Conservation (phyloP, 2,329 filamentous ascomycete genomes). For the Aspergillus oerlinghausenensis region DNA sequence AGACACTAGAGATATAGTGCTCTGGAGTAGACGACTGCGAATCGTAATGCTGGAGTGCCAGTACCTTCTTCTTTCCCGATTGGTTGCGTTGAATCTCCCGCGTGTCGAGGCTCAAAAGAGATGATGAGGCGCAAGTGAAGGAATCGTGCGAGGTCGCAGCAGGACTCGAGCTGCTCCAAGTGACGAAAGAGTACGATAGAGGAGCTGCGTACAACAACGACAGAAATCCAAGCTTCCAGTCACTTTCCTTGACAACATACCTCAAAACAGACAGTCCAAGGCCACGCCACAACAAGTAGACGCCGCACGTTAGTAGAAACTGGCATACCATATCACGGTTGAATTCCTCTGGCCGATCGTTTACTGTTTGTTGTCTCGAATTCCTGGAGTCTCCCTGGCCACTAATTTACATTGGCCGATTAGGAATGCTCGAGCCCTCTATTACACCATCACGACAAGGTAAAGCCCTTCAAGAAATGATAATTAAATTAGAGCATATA, state of each 20-base stretch:
- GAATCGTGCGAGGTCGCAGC: not conserved
- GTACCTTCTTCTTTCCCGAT: not conserved
- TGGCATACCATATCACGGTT: slow-evolving; percentile 12
- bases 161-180: not conserved
- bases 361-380: slow-evolving; percentile 18
- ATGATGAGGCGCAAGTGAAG: not conserved
- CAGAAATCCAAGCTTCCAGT: not conserved
- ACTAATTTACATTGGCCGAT: slow-evolving; percentile 9
- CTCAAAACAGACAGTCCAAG: slow-evolving; percentile 7
- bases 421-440: slow-evolving; percentile 13
- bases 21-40: not conserved
- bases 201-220: not conserved
- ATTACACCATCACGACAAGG: not conserved
- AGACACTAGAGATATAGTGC: not conserved
- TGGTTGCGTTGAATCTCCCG: not conserved
- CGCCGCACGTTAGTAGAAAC: not conserved
- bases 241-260: slow-evolving; percentile 10
- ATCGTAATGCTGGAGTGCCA: not conserved
- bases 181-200: slow-evolving; percentile 15
- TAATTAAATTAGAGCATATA: not conserved
- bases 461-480: not conserved
- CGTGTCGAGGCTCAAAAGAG: not conserved
- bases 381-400: slow-evolving; percentile 14
- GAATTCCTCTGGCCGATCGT: slow-evolving; percentile 14
- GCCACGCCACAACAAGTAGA: slow-evolving; percentile 1